Conservation (phyloP, 805 yeast genomes). For the Lachancea meyersii region DNA sequence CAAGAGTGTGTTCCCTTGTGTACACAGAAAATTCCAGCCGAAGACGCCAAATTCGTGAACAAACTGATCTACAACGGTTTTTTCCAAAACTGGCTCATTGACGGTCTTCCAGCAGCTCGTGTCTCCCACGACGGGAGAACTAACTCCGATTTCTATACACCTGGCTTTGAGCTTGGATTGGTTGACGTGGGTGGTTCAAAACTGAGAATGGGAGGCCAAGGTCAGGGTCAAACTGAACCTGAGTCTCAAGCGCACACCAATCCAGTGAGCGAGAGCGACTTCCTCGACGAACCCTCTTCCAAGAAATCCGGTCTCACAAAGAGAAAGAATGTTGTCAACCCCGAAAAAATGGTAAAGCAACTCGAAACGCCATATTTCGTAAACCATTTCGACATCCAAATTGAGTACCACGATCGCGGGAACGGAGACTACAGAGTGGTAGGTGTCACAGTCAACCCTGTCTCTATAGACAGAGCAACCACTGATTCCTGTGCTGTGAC, state of each 20-base stretch:
- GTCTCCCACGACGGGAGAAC: conserved; percentile 52
- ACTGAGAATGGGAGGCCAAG: conserved; percentile 7
- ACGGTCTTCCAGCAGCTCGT: conserved; percentile 90
- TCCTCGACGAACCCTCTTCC: conserved; percentile 1
- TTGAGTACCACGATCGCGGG: conserved; percentile 78
- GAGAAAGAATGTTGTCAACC: conserved; percentile 3
- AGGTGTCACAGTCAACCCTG: conserved; percentile 76
- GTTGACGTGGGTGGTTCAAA: conserved; percentile 40
- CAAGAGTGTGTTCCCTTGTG: conserved; percentile 67
- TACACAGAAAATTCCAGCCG: conserved; percentile 46
- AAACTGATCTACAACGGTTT: conserved; percentile 77
- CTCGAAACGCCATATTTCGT: conserved; percentile 50
- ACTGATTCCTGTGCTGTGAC: conserved; percentile 28
- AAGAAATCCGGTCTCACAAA: background rate
- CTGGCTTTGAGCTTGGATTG: conserved; percentile 76
- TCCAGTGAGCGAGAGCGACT: conserved; percentile 5
- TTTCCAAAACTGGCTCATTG: conserved; percentile 86
- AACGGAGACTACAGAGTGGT: conserved; percentile 75
- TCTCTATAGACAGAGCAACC: conserved; percentile 45
- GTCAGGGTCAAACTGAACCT: conserved; percentile 10
- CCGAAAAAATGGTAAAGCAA: conserved; percentile 10
- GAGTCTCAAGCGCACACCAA: conserved; percentile 15
- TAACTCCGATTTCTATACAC: conserved; percentile 57
- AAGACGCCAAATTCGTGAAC: conserved; percentile 71
- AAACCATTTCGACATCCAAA: conserved; percentile 72